Evolutionary conservation across 805 yeast genomes (phyloP).

Genomic region (Suhomyces prunicola): DNA sequence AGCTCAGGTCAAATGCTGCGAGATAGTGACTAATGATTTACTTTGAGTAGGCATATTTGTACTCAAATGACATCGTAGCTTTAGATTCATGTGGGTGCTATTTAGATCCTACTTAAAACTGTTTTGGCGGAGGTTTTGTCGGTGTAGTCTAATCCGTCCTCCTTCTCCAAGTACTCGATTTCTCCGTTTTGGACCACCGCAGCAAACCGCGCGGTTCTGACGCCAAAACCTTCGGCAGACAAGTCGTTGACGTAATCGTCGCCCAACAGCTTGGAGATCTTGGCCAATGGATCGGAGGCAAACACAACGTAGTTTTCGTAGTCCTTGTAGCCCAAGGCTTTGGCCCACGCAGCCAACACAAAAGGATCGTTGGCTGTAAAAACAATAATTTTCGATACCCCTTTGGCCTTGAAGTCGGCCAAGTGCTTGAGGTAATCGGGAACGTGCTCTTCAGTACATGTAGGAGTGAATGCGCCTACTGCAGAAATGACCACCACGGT

Average conservation of each 20-base stretch:
- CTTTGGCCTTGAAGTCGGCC: conserved; percentile 51
- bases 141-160: conserved; percentile 10
- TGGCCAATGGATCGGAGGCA: conserved; percentile 64
- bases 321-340: conserved; percentile 42
- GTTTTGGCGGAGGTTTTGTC: neutral
- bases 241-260: conserved; percentile 47
- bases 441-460: conserved; percentile 69
- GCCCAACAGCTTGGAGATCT: conserved; percentile 59
- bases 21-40: no score
- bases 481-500: conserved; percentile 69
- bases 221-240: conserved; percentile 51
- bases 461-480: conserved; percentile 87
- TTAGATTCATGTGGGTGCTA: no score
- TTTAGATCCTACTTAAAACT: neutral
- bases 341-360: conserved; percentile 68
- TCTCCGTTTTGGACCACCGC: conserved; percentile 55
- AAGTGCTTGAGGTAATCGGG: conserved; percentile 60
- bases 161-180: conserved; percentile 32
- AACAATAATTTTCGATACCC: conserved; percentile 61
- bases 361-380: conserved; percentile 70
- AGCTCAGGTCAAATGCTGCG: no score
- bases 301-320: conserved; percentile 43
- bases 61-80: no score
- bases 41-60: no score
- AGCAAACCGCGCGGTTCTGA: conserved; percentile 70